Evolutionary conservation across 345 rosid genomes (phyloP).

Genomic region (Hypericum androsaemum): DNA sequence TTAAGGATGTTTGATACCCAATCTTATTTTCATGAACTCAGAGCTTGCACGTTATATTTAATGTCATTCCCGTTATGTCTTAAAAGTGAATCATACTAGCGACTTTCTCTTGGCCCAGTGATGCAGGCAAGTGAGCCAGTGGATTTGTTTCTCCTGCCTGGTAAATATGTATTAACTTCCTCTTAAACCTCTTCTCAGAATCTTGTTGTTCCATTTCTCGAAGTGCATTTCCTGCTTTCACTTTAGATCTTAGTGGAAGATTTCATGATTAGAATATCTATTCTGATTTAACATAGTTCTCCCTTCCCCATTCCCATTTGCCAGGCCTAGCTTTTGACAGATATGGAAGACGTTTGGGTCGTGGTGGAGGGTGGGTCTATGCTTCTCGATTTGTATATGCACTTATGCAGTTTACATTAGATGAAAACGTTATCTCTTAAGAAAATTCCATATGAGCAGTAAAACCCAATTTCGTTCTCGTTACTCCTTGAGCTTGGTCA

Average conservation of each 20-base stretch:
- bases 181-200: neutral
- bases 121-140: conserved; percentile 68
- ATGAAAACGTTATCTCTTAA: no score
- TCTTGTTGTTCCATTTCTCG: conserved; percentile 4
- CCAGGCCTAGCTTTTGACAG: conserved; percentile 93
- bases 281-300: neutral
- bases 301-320: conserved; percentile 4
- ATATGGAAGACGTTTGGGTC: conserved; percentile 87
- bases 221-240: neutral
- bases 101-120: conserved; percentile 36
- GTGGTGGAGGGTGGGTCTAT: conserved; percentile 77
- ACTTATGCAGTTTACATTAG: no score
- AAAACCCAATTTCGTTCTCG: no score
- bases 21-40: no score
- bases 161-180: conserved; percentile 21
- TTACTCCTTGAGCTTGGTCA: no score
- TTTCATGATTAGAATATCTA: neutral
- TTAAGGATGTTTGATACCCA: no score
- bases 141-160: conserved; percentile 81
- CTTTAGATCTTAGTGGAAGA: neutral
- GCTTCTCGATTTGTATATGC: neutral
- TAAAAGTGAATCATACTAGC: neutral
- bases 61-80: neutral
- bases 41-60: neutral
- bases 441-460: no score